phyloP scores from a whole-genome alignment of 1,139 yeast species.

The Yamadazyma triangularis region DNA sequence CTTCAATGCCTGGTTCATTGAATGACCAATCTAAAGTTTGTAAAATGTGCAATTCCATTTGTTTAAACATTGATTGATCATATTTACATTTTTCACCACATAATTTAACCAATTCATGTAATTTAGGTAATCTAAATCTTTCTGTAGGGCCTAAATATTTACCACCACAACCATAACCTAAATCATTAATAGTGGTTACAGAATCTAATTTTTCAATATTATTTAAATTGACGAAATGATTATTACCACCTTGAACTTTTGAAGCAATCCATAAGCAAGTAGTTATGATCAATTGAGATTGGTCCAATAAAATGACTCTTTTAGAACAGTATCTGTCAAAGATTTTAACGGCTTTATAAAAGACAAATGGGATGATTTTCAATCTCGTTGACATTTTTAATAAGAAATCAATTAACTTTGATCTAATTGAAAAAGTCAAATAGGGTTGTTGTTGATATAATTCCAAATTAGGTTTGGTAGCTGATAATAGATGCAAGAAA shows the following conservation, averaged over 20 bases:
- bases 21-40: slow-evolving; percentile 60
- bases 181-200: slow-evolving; percentile 35
- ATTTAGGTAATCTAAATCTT: slow-evolving; percentile 60
- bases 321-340: slow-evolving; percentile 67
- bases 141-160: slow-evolving; percentile 63
- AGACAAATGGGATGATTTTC: slow-evolving; percentile 56
- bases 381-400: slow-evolving; percentile 56
- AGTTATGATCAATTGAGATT: slow-evolving; percentile 58
- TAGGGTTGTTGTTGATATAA: slow-evolving; percentile 64
- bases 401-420: slow-evolving; percentile 52
- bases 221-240: slow-evolving; percentile 54
- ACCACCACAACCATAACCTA: slow-evolving; percentile 52
- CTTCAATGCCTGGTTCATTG: slow-evolving; percentile 55
- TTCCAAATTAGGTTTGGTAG: slow-evolving; percentile 45
- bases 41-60: slow-evolving; percentile 50
- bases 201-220: slow-evolving; percentile 26
- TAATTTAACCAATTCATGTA: slow-evolving; percentile 55
- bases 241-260: slow-evolving; percentile 65
- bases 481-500: slow-evolving; percentile 27
- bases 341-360: slow-evolving; percentile 52
- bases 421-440: slow-evolving; percentile 46
- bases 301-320: slow-evolving; percentile 57
- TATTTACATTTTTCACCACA: slow-evolving; percentile 57
- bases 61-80: slow-evolving; percentile 59
- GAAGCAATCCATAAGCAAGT: slow-evolving; percentile 67